Evolutionary conservation across 2,329 filamentous ascomycete genomes (phyloP), one percentile per base, ranked within the genome.

Genomic region (Capronia coronata): DNA sequence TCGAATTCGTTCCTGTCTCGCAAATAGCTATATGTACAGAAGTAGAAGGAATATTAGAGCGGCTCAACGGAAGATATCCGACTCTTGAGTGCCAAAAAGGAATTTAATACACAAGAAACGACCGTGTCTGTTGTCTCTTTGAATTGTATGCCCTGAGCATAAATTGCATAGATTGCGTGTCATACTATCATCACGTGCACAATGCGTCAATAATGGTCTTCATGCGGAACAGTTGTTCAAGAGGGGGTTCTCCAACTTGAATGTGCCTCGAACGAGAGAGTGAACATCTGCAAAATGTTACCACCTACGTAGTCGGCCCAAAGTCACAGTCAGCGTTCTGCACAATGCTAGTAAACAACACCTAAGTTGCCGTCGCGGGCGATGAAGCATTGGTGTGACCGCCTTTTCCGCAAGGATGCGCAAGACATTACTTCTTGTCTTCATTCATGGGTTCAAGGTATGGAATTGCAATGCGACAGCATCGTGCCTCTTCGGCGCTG

Each of bases 371-470:
- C 19, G 39, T 19, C 21, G 21, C 46, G 27, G 42, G 56, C 32
- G 48, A 58, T 58, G 55, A 50, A 54, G 55, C 29, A 35, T 47
- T 38, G 13, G 19, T 49, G 23, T 22, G 14, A 40, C 29, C 38
- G 16, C 7, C 42, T 18, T 39, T 52, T 51, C 52, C 29, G 54
- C 48, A 55, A 67, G 52, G 48, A 73, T 72, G 71, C 67, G 64
- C 52, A 73, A 72, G 55, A 72, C 69, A 50, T 59, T 74, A 34
- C 62, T 74, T 40, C 61, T 74, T 35, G 71, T 72, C 40, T 73
- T 73, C 50, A 71, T 74, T 23, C 71, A 74, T 51, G 71, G 71
- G 32, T 74, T 74, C 60, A 71, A 73, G 65, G 71, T 73, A 58
- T 32, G 62, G 27, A 11, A 16, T 23, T 27, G 29, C 8, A 6